These are phyloP conservation scores for Fraxinus paxiana DNA, from an alignment of 305 asterid species.

Conservation along the genomic window DNA sequence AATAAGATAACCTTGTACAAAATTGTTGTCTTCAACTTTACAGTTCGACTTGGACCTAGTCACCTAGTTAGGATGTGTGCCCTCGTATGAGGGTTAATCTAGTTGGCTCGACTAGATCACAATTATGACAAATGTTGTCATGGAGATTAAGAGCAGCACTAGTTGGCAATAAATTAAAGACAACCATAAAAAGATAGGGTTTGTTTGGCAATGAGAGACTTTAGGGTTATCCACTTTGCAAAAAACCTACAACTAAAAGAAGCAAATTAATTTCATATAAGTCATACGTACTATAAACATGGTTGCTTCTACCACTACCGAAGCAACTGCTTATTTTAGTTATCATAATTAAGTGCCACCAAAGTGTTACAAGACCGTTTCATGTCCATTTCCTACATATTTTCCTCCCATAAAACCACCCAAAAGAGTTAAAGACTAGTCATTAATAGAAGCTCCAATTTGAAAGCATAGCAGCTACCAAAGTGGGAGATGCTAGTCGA, in stretches of 20 bases:
- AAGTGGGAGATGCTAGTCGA: slow-evolving; percentile 31
- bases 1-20: neutral
- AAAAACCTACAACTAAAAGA: neutral
- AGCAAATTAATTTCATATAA: neutral
- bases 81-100: neutral
- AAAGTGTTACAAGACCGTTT: neutral
- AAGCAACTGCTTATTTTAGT: slow-evolving; percentile 29
- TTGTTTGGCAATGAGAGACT: slow-evolving; percentile 29
- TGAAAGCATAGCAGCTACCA: slow-evolving; percentile 16
- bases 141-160: too few relatives aligned
- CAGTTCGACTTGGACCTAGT: neutral
- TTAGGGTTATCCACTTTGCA: slow-evolving; percentile 15
- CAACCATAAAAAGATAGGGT: neutral
- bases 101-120: neutral
- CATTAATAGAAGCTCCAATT: slow-evolving; percentile 10
- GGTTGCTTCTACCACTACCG: slow-evolving; percentile 38
- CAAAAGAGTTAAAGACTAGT: neutral
- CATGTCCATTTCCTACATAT: neutral
- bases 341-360: slow-evolving; percentile 7
- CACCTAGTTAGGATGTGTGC: neutral
- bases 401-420: neutral
- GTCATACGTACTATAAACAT: slow-evolving; percentile 7
- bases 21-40: neutral
- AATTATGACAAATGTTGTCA: too few relatives aligned
- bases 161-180: too few relatives aligned